Conservation (phyloP, 176 grass and related monocot genomes). For the Paspalum vaginatum region DNA sequence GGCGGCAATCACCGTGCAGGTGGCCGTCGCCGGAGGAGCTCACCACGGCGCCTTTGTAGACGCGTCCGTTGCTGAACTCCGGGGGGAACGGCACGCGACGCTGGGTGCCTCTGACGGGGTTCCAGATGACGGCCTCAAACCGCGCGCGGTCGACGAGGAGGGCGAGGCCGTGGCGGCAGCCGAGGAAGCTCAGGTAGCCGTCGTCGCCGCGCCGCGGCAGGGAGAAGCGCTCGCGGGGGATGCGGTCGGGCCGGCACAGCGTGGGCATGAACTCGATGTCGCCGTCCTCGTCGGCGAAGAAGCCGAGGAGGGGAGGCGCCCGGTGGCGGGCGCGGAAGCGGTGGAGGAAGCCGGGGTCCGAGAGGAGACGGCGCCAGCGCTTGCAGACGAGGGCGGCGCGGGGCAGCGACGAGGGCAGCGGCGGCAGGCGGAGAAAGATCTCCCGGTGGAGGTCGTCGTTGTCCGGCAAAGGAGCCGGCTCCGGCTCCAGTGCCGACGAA, state of each 20-base stretch:
- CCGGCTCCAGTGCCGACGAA: neutral
- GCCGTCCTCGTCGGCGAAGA: conserved; percentile 3
- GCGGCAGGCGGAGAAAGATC: neutral
- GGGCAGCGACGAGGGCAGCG: neutral
- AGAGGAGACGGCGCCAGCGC: neutral
- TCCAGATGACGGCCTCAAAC: neutral
- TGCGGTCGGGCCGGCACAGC: conserved; percentile 4
- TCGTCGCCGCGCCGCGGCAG: neutral
- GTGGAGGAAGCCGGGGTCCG: conserved; percentile 13
- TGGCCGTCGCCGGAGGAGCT: conserved; percentile 2
- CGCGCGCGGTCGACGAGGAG: neutral
- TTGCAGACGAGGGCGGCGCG: neutral
- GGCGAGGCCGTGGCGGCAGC: conserved; percentile 29
- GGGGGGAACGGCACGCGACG: neutral
- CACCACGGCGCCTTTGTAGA: neutral
- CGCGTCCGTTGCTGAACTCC: neutral
- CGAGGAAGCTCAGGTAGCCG: conserved; percentile 3
- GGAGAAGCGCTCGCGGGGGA: neutral
- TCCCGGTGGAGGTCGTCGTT: conserved; percentile 7
- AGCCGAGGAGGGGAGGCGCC: conserved; percentile 17
- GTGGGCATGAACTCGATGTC: neutral
- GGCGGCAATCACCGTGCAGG: neutral
- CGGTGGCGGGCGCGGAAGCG: conserved; percentile 29
- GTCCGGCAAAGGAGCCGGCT: neutral
- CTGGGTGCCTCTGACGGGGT: conserved; percentile 9